Conservation (phyloP, 805 yeast genomes). For the Lipomyces spencermartinsiae region DNA sequence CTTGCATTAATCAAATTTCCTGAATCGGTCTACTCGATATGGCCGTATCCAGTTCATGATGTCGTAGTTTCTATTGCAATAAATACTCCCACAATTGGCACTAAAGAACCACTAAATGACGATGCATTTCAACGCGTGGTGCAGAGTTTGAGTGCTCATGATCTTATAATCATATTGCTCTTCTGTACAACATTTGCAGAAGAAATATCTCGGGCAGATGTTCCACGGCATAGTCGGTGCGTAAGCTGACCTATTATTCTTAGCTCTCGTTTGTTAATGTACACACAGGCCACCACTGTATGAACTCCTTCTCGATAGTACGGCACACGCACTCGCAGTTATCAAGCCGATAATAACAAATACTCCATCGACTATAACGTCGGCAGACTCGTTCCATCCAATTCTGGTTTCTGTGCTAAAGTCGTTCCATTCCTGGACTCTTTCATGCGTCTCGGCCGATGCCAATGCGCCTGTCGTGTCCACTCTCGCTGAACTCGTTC, state of each 20-base stretch:
- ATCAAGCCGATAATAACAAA: constrained; percentile 16
- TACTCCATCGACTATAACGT: constrained; percentile 5
- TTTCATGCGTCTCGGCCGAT: constrained; percentile 15
- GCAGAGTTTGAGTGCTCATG: neutral
- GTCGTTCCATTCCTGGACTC: constrained; percentile 31
- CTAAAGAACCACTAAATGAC: neutral
- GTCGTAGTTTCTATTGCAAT: constrained; percentile 21
- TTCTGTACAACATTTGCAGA: constrained; percentile 33
- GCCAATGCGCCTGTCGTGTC: constrained; percentile 12
- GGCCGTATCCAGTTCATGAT: constrained; percentile 33
- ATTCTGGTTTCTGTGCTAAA: constrained; percentile 22
- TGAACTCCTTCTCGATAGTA: constrained; percentile 8
- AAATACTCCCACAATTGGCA: neutral
- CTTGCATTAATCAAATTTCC: constrained; percentile 28
- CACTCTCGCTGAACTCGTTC: constrained; percentile 13
- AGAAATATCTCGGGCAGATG: constrained; percentile 32
- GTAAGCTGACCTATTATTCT: neutral
- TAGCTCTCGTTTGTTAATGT: neutral
- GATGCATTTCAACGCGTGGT: neutral
- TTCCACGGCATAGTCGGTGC: constrained; percentile 24
- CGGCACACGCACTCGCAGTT: constrained; percentile 15
- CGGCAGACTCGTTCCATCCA: constrained; percentile 14
- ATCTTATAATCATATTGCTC: constrained; percentile 14
- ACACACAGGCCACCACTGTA: constrained; percentile 18
- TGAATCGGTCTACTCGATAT: constrained; percentile 5